Base-by-base conservation (phyloP, 2,329 filamentous ascomycete genomes). In the Leptographium lundbergii region DNA sequence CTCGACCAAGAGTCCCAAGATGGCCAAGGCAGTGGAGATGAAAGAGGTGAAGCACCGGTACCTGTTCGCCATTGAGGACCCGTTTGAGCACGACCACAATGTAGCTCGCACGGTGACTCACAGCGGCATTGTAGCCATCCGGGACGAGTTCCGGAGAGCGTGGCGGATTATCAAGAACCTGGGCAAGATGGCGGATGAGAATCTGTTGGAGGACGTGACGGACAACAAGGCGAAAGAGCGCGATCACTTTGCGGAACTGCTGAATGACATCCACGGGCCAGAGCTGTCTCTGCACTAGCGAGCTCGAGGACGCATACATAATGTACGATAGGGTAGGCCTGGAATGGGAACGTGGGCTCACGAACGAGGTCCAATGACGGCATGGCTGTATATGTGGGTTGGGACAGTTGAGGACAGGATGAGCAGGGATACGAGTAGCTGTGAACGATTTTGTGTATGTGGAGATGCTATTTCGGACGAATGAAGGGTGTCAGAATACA, bases 21-120 rank as follows among this genome's bases (percentile, higher is more conserved):
- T 66, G 9, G 59, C 65, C 3, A 74, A 72, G 57, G 63, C 68
- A 13, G 67, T 67, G 6, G 75, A 79, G 36, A 67, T 80, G 56
- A 88, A 87, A 65, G 88, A 91, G 67, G 79, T 92, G 17, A 82
- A 88, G 2, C 83, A 91, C 67, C 83, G 90, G 14, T 95, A 90
- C 69, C 79, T 96, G 5, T 88, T 96, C 64, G 89, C 89, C 36
- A 91, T 96, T 61, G 91, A 96, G 69, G 91, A 96, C 69, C 91
- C 91, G 0, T 96, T 96, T 67, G 90, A 96, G 73, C 73, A 85
- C 2, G 85, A 90, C 48, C 90, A 96, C 71, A 96, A 96, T 65
- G 87, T 96, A 39, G 91, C 88, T 3, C 79, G 89, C 56, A 95
- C 90, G 0, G 90, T 96, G 1, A 91, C 87, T 7, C 88, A 92